Evolutionary conservation across 1,284 basidiomycete species (phyloP), one percentile per base, ranked within the genome.

Genomic region (Ustilago lituana): DNA sequence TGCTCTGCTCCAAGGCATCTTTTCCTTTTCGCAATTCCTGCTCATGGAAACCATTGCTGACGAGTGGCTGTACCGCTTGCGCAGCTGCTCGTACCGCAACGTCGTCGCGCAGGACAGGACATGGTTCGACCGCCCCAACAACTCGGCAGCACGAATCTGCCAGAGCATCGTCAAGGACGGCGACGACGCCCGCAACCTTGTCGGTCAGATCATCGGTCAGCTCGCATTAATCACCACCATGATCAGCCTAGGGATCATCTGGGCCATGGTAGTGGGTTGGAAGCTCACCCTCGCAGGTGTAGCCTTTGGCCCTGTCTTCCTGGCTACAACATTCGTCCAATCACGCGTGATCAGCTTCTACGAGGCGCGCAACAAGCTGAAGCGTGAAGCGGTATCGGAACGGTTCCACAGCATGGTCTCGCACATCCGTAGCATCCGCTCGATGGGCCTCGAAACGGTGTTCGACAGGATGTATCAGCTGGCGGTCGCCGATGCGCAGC

Each of bases 181-280:
- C 2, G 93, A 97, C 69, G 95, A 98, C 75, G 91, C 94, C 26
- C 85, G 91, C 27, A 86, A 87, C 23, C 85, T 98, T 32, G 85
- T 98, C 57, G 86, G 90, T 2, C 86, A 89, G 5, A 88, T 95
- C 33, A 83, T 92, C 45, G 88, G 88, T 0, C 91, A 94, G 79
- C 48, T 73, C 10, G 53, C 58, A 14, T 90, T 93, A 8, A 90
- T 95, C 11, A 56, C 84, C 2, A 85, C 90, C 6, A 96, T 98
- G 93, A 86, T 97, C 43, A 81, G 85, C 1, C 85, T 94, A 11
- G 93, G 92, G 3, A 83, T 97, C 15, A 81, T 91, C 10, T 98
- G 94, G 94, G 92, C 95, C 0, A 85, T 97, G 78, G 87, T 87
- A 0, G 84, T 87, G 24, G 93, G 93, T 0, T 98, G 95, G 95